These are phyloP conservation scores for Phytophthora hybrid DNA, from an alignment of 352 stramenopile genomes.

Conservation along the genomic window DNA sequence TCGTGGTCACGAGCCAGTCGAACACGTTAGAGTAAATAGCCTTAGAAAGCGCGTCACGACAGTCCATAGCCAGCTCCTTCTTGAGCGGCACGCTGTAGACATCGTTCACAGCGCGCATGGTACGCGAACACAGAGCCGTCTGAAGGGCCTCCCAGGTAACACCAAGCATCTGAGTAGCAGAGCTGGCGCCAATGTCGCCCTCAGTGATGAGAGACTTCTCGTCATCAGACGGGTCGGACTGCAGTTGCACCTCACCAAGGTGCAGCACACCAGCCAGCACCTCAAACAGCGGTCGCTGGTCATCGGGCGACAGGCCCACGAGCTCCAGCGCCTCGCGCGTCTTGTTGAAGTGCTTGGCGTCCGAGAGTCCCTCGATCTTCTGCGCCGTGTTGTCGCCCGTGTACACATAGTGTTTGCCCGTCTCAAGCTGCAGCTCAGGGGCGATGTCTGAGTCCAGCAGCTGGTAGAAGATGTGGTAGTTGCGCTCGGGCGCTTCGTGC, in stretches of 20 bases:
- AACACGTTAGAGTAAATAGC: conserved; percentile 98
- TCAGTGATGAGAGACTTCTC: conserved; percentile 76
- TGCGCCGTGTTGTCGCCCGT: conserved; percentile 66
- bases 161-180: conserved; percentile 88
- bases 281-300: conserved; percentile 93
- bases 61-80: conserved; percentile 92
- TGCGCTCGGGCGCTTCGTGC: conserved; percentile 93
- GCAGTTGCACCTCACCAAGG: conserved; percentile 93
- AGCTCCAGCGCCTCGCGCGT: conserved; percentile 75
- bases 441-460: conserved; percentile 66
- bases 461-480: conserved; percentile 99
- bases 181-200: conserved; percentile 49
- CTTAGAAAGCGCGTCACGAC: conserved; percentile 95
- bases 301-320: conserved; percentile 83
- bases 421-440: conserved; percentile 59
- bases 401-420: conserved; percentile 67
- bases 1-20: conserved; percentile 95
- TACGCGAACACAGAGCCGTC: conserved; percentile 92
- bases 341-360: conserved; percentile 85
- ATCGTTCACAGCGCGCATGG: conserved; percentile 86
- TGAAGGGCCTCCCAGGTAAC: conserved; percentile 91
- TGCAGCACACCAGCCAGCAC: conserved; percentile 95
- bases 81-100: conserved; percentile 73
- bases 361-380: conserved; percentile 80
- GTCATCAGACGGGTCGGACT: conserved; percentile 75